A percentile compares a stretch with the other conserved stretches of the same genome.
Conservation (phyloP, 345 rosid genomes). For the Gossypium longicalyx region DNA sequence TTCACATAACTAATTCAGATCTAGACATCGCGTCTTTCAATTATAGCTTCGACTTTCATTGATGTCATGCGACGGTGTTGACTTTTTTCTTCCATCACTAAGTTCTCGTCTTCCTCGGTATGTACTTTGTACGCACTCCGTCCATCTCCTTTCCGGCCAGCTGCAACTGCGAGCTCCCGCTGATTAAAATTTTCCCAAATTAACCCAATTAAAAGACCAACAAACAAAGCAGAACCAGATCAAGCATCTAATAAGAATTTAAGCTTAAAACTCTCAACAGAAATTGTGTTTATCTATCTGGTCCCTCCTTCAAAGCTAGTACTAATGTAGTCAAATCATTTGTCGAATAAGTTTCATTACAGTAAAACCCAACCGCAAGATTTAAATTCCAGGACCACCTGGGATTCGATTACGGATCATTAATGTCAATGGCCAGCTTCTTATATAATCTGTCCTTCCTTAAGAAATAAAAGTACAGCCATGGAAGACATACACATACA, state of each 20-base stretch:
- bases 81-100: constrained; percentile 30
- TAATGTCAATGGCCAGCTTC: background rate
- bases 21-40: constrained; percentile 14
- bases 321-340: background rate
- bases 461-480: background rate
- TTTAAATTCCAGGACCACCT: background rate
- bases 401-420: background rate
- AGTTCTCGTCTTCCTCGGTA: constrained; percentile 41
- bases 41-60: background rate
- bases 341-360: background rate
- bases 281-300: background rate
- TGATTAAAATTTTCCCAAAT: background rate
- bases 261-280: background rate
- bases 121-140: constrained; percentile 40
- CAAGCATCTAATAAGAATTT: background rate
- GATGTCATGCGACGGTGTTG: background rate
- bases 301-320: background rate
- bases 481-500: background rate
- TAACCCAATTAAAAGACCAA: background rate
- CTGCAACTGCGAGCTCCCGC: constrained; percentile 42
- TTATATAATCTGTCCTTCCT: background rate
- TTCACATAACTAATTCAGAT: constrained; percentile 22
- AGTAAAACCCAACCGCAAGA: background rate
- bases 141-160: constrained; percentile 34
- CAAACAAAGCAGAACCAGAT: background rate